These are phyloP conservation scores for Sorghum bicolor DNA, from an alignment of 176 grass and related monocot species.

Conservation along the genomic window Sorghum_bicolor_NCBIv3 NC_012870.2:78222001-78222500, in stretches of 20 bases:
- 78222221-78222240: not conserved
- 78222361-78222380: not conserved
- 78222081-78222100: not conserved
- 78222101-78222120: not conserved
- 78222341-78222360: not conserved
- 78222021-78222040: not conserved
- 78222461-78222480: conserved; percentile 68
- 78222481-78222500: conserved; percentile 48
- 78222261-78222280: not conserved
- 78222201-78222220: not conserved
- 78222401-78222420: conserved; percentile 35
- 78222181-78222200: not conserved
- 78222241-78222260: not conserved
- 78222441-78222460: conserved; percentile 76
- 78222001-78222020: not conserved
- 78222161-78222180: not conserved
- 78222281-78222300: not conserved
- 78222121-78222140: not conserved
- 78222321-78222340: not conserved
- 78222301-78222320: not conserved
- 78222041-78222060: not conserved
- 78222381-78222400: not conserved
- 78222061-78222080: not conserved
- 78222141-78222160: not conserved
- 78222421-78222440: conserved; percentile 54